phyloP scores from a whole-genome alignment of 2,329 filamentous ascomycete species.

The Xylaria sp. region DNA sequence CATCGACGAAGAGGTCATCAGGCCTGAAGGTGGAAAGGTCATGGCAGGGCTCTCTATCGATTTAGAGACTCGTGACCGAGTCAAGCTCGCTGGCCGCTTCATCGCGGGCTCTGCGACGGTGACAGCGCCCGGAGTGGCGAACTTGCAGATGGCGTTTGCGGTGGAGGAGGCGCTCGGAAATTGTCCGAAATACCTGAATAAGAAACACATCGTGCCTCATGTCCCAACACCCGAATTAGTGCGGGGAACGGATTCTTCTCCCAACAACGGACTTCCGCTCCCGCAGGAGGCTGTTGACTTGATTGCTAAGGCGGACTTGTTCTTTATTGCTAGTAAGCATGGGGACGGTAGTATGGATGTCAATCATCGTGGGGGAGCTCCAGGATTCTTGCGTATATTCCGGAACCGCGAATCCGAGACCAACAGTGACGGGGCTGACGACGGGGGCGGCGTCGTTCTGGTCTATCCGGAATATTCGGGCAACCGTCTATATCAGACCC shows the following conservation, averaged over 20 bases:
- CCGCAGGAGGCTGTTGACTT: slow-evolving; percentile 66
- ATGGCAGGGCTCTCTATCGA: slow-evolving; percentile 69
- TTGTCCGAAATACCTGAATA: slow-evolving; percentile 89
- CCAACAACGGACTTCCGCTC: slow-evolving; percentile 53
- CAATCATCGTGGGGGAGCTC: slow-evolving; percentile 80
- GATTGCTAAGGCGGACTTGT: slow-evolving; percentile 73
- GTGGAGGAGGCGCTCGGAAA: slow-evolving; percentile 82
- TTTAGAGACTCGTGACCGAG: slow-evolving; percentile 73
- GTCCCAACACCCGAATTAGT: slow-evolving; percentile 61
- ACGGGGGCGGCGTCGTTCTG: slow-evolving; percentile 57
- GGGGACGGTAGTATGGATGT: slow-evolving; percentile 79
- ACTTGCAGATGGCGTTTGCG: slow-evolving; percentile 69
- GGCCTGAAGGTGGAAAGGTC: slow-evolving; percentile 54
- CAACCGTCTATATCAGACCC: slow-evolving; percentile 84
- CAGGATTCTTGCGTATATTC: slow-evolving; percentile 77
- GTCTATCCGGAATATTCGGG: slow-evolving; percentile 88
- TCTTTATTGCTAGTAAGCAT: slow-evolving; percentile 79
- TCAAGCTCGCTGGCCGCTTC: slow-evolving; percentile 79
- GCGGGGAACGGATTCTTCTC: slow-evolving; percentile 36
- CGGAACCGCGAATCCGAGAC: slow-evolving; percentile 60
- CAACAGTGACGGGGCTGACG: slow-evolving; percentile 29
- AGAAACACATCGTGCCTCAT: slow-evolving; percentile 70
- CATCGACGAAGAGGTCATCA: slow-evolving; percentile 44
- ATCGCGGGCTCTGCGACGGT: slow-evolving; percentile 67
- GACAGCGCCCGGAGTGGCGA: slow-evolving; percentile 44